Conservation (phyloP, 2,329 filamentous ascomycete species). For the Aspergillus sp. region DNA sequence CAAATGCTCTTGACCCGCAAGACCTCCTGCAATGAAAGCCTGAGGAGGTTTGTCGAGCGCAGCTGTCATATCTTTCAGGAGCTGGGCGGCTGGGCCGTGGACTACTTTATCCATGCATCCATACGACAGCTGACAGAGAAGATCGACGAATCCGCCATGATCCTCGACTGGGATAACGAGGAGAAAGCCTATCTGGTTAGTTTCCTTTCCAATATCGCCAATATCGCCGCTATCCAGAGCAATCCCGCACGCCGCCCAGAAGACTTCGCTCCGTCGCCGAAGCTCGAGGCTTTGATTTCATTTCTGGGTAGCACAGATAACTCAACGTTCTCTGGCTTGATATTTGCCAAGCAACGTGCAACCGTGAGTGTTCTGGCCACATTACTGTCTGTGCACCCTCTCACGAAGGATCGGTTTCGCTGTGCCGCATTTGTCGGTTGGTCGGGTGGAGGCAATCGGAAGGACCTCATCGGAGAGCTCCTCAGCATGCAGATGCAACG, state of each 20-base stretch:
- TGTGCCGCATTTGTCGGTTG: slow-evolving; percentile 46
- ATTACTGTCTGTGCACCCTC: slow-evolving; percentile 55
- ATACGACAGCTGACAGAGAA: slow-evolving; percentile 35
- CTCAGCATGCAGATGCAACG: slow-evolving; percentile 47
- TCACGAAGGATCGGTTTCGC: slow-evolving; percentile 44
- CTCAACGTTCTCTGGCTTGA: slow-evolving; percentile 54
- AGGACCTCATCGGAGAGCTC: slow-evolving; percentile 50
- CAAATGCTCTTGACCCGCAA: slow-evolving; percentile 28
- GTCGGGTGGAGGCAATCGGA: slow-evolving; percentile 41
- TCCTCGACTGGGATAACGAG: slow-evolving; percentile 51
- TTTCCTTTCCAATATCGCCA: slow-evolving; percentile 28
- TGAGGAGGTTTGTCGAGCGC: slow-evolving; percentile 55
- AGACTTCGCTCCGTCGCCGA: slow-evolving; percentile 50
- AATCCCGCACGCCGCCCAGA: slow-evolving; percentile 12
- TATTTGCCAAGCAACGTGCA: slow-evolving; percentile 65
- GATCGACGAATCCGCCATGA: slow-evolving; percentile 24
- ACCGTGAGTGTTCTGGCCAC: slow-evolving; percentile 60
- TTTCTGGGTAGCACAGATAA: slow-evolving; percentile 46
- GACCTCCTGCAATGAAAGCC: slow-evolving; percentile 49
- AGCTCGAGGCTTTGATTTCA: slow-evolving; percentile 56
- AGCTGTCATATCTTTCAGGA: slow-evolving; percentile 52
- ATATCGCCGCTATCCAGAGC: slow-evolving; percentile 12
- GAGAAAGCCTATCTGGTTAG: slow-evolving; percentile 53
- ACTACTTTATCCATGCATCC: slow-evolving; percentile 60
- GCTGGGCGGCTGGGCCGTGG: slow-evolving; percentile 67